Evolutionary conservation across 495 filamentous ascomycete species (phyloP), one percentile per base, ranked within the genome.

Genomic region (Clavariopsis aquatica): DNA sequence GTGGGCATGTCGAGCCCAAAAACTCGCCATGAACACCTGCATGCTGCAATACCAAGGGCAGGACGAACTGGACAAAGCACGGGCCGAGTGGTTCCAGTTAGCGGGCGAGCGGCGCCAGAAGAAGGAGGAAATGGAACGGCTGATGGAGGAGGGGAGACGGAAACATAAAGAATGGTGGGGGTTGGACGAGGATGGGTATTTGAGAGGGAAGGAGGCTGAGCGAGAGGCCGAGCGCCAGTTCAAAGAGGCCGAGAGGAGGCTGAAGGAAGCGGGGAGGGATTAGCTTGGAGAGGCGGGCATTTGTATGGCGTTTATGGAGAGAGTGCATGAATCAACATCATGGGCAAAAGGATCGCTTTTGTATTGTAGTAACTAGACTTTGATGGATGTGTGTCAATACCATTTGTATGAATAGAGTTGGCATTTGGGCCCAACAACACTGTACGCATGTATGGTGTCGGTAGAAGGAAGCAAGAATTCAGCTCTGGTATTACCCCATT

Each of bases 61-160:
- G 55, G 87, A 85, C 57, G 89, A 96, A 76, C 84, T 92, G 73
- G 94, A 98, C 77, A 85, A 84, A 19, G 94, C 94, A 66, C 81
- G 94, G 28, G 91, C 95, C 73, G 91, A 98, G 71, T 98, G 94
- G 95, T 97, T 98, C 72, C 82, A 84, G 49, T 81, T 79, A 49
- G 82, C 84, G 65, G 80, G 87, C 66, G 83, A 90, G 77, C 81
- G 92, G 69, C 80, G 82, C 54, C 76, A 77, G 41, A 82, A 85
- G 78, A 74, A 82, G 52, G 86, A 89, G 74, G 78, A 81, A 56
- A 87, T 88, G 52, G 80, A 83, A 57, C 77, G 72, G 27, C 75
- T 78, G 75, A 66, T 80, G 59, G 73, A 78, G 61, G 75, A 74
- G 71, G 77, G 79, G 65, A 77, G 72, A 65, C 64, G 65, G 66